These are phyloP conservation scores for Aspergillus haitiensis DNA, from an alignment of 495 filamentous ascomycete genomes.

Conservation along the genomic window DNA sequence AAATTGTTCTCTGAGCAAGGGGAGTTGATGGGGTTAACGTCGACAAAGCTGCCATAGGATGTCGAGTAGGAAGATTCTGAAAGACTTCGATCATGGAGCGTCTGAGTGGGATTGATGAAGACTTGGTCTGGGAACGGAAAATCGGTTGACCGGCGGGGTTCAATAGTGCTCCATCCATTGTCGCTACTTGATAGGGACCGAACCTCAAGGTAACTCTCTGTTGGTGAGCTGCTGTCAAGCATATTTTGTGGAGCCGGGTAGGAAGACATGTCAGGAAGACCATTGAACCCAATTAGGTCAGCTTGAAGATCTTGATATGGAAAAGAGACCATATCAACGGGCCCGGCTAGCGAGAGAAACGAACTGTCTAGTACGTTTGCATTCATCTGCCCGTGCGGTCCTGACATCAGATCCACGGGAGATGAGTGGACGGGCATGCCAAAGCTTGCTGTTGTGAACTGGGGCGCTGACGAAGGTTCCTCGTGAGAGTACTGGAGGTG, in stretches of 20 bases:
- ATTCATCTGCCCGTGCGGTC: constrained; percentile 63
- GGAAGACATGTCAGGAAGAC: constrained; percentile 52
- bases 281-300: constrained; percentile 56
- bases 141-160: constrained; percentile 57
- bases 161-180: constrained; percentile 77
- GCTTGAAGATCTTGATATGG: constrained; percentile 75
- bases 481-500: constrained; percentile 46
- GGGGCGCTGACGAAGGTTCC: constrained; percentile 53
- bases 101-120: constrained; percentile 85
- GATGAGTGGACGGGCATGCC: constrained; percentile 55
- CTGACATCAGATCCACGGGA: constrained; percentile 70
- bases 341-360: constrained; percentile 66
- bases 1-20: constrained; percentile 65
- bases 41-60: constrained; percentile 77
- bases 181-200: constrained; percentile 81
- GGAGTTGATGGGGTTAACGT: constrained; percentile 73
- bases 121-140: constrained; percentile 54
- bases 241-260: constrained; percentile 47
- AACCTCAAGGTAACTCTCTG: constrained; percentile 78
- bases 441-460: constrained; percentile 47
- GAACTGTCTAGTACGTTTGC: constrained; percentile 63
- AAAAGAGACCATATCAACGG: constrained; percentile 65
- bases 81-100: constrained; percentile 77
- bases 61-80: constrained; percentile 81
- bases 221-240: constrained; percentile 76